These are phyloP conservation scores for Pythium scleroteichum DNA, from an alignment of 352 stramenopile species.

Conservation along the genomic window DNA sequence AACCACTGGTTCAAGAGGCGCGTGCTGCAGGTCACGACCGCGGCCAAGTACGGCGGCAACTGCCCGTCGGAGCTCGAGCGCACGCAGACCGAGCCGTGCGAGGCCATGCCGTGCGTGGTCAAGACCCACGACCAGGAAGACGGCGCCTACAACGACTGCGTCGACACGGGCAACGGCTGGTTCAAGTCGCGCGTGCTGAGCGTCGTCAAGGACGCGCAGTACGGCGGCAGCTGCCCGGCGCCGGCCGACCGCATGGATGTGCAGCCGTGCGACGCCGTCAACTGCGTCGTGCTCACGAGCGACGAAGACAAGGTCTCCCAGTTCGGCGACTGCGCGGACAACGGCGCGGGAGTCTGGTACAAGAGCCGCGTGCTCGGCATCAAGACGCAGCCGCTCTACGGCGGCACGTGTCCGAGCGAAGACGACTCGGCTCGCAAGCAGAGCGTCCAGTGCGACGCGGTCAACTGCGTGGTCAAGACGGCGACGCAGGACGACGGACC, in stretches of 20 bases:
- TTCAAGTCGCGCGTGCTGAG: not conserved
- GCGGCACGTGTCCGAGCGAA: slow-evolving; percentile 1
- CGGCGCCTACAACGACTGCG: not conserved
- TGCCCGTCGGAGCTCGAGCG: not conserved
- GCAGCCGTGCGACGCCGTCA: not conserved
- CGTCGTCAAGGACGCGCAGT: not conserved
- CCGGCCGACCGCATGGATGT: not conserved
- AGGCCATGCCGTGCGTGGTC: not conserved
- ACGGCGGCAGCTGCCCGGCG: no score
- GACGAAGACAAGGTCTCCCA: not conserved
- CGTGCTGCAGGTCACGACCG: not conserved
- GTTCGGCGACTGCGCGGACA: not conserved
- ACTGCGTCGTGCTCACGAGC: slow-evolving; percentile 1
- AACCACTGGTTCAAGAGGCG: not conserved
- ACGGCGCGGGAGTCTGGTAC: not conserved
- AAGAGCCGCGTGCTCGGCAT: not conserved
- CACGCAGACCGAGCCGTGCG: not conserved
- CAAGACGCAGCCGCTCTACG: not conserved
- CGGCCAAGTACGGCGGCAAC: not conserved
- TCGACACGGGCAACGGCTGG: not conserved
- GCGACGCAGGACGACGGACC: not conserved
- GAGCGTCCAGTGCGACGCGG: no score
- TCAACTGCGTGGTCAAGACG: not conserved
- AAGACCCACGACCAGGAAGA: not conserved
- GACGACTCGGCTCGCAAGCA: not conserved